Evolutionary conservation across 1,284 basidiomycete genomes (phyloP), one percentile per base, ranked within the genome.

Genomic region (Polyporus tsugae): DNA sequence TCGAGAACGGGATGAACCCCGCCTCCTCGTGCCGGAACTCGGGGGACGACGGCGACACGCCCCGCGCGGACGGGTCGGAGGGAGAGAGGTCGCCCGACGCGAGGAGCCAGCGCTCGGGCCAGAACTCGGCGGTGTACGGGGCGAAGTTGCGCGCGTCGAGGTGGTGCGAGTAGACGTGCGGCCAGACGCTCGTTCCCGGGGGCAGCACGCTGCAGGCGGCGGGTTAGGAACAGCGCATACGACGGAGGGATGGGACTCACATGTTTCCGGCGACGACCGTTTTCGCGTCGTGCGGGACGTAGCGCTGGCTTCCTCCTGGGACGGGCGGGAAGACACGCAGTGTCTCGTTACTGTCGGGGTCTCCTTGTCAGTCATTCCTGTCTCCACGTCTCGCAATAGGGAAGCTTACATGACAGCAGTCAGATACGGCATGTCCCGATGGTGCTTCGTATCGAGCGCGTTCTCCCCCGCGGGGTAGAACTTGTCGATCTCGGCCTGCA

Each of bases 291-390:
- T 15, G 59, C 11, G 67, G 70, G 0, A 78, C 80, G n/a, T 82
- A 79, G 42, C 90, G 84, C 65, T 87, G 85, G 36, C 85, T 82
- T 52, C 84, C 85, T 22, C 83, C 84, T 6, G 84, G 82, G 11
- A 89, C 80, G 11, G 89, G 82, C 11, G 90, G 87, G 55, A 83
- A 82, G 39, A 91, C 77, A 52, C 90, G 82, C 58, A 91, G 73
- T 0, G 83, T 76, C 76, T 91, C 90, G 60, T 89, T 88, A 65
- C 89, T 91, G 74, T 25, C 72, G 74, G 6, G 74, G 6, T 36
- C 52, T 49, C 42, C 4, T 1, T 1, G 46, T 49, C 46, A 49
- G 46, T 2, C 1, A 9, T 13, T 7, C 5, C n/a, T 9, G n/a
- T 49, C 10, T 13, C 10, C 10, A 10, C 2, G 29, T 13, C 10